phyloP scores from a whole-genome alignment of 345 rosid genomes.

The Acer saccharum region DNA sequence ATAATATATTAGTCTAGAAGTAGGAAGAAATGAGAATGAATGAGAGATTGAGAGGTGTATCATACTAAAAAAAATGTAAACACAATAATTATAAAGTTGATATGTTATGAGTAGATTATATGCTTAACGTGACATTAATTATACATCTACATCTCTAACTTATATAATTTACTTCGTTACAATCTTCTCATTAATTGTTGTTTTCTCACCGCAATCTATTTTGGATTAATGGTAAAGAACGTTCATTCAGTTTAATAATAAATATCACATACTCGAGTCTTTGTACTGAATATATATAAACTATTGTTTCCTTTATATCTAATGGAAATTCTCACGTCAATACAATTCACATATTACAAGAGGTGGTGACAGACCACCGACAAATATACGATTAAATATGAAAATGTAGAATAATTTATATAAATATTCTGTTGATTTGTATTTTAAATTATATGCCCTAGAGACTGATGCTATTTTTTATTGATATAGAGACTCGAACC shows the following conservation, averaged over 20 bases:
- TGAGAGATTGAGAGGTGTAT: slow-evolving; percentile 14
- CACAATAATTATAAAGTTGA: slow-evolving; percentile 41
- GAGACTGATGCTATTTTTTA: too few relatives aligned
- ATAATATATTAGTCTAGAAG: slow-evolving; percentile 25
- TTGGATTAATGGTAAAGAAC: too few relatives aligned
- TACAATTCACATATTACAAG: neutral
- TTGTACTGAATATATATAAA: too few relatives aligned
- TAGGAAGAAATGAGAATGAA: slow-evolving; percentile 13
- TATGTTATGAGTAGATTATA: slow-evolving; percentile 44
- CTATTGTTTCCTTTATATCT: neutral
- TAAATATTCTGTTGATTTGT: too few relatives aligned
- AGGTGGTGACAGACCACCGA: too few relatives aligned
- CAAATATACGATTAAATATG: too few relatives aligned
- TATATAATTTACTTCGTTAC: neutral
- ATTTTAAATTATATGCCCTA: too few relatives aligned
- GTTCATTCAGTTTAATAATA: too few relatives aligned
- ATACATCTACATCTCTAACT: slow-evolving; percentile 20
- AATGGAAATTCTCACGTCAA: neutral
- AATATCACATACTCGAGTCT: too few relatives aligned
- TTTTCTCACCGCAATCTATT: too few relatives aligned
- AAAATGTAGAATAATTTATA: neutral
- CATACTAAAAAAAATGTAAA: slow-evolving; percentile 31
- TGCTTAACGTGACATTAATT: slow-evolving; percentile 44
- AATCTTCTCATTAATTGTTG: neutral
- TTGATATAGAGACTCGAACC: too few relatives aligned